Evolutionary conservation across 2,329 filamentous ascomycete genomes (phyloP).

Genomic region (Emmonsiellopsis sp.): DNA sequence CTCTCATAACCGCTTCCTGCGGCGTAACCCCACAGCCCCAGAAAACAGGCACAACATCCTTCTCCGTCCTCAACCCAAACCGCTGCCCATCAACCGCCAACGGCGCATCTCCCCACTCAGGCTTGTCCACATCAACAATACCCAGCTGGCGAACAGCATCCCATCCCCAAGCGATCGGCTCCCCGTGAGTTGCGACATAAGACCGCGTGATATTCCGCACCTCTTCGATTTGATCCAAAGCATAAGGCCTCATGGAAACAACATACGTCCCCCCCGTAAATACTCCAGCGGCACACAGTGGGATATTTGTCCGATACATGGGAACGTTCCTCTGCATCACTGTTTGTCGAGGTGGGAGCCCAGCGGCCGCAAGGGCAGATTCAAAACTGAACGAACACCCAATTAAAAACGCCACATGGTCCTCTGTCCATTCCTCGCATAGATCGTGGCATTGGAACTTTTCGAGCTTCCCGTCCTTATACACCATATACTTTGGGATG

Average conservation of each 20-base stretch:
- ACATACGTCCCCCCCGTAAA: constrained; percentile 49
- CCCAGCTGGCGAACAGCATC: constrained; percentile 45
- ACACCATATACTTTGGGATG: constrained; percentile 51
- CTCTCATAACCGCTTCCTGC: constrained; percentile 54
- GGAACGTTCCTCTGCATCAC: constrained; percentile 43
- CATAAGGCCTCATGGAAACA: constrained; percentile 57
- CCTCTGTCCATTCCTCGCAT: constrained; percentile 43
- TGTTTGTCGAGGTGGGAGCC: constrained; percentile 45
- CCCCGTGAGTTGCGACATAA: constrained; percentile 52
- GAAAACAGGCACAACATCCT: constrained; percentile 47
- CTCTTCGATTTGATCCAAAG: constrained; percentile 37
- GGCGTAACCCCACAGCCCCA: constrained; percentile 61
- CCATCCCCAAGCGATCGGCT: constrained; percentile 59
- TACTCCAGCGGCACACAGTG: constrained; percentile 49
- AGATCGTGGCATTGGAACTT: constrained; percentile 37
- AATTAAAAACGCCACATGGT: constrained; percentile 55
- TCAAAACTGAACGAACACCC: constrained; percentile 60
- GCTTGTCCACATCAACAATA: constrained; percentile 43
- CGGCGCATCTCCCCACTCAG: constrained; percentile 50
- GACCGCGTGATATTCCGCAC: constrained; percentile 48
- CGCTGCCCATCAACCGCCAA: constrained; percentile 28
- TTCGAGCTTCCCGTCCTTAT: constrained; percentile 39
- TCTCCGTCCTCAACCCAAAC: constrained; percentile 22
- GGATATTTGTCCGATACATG: constrained; percentile 53
- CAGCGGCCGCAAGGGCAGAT: constrained; percentile 42